Evolutionary conservation across 768 basidiomycete genomes (phyloP).

Genomic region (Suillus clintonianus): DNA sequence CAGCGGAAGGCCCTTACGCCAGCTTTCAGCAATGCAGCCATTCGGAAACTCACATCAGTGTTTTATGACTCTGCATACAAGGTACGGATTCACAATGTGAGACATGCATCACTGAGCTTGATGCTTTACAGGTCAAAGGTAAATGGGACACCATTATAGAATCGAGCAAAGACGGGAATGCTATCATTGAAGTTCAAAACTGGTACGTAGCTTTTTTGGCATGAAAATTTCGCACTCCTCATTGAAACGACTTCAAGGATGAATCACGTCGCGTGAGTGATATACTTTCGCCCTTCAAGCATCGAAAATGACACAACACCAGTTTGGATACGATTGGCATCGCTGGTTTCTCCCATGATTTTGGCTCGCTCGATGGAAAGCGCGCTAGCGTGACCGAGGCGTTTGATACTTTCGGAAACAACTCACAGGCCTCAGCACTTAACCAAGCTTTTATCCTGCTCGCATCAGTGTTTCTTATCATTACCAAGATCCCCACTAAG

Average conservation of each 20-base stretch:
- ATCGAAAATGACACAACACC: not conserved
- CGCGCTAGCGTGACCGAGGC: constrained; percentile 21
- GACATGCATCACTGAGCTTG: not conserved
- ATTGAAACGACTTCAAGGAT: constrained; percentile 30
- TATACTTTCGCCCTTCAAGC: not conserved
- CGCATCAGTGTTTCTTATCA: constrained; percentile 35
- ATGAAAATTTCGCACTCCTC: not conserved
- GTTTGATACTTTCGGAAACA: constrained; percentile 26
- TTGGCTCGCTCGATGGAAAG: constrained; percentile 41
- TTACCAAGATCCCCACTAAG: constrained; percentile 38
- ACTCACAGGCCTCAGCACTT: constrained; percentile 14
- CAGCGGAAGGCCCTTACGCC: constrained; percentile 41
- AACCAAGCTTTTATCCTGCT: constrained; percentile 39
- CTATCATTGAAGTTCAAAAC: constrained; percentile 48
- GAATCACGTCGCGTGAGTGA: constrained; percentile 45
- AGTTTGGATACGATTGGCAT: constrained; percentile 48
- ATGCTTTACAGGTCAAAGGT: constrained; percentile 26
- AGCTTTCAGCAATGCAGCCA: constrained; percentile 43
- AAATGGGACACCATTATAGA: constrained; percentile 33
- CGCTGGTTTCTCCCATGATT: constrained; percentile 49
- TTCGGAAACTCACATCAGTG: constrained; percentile 36
- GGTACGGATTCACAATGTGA: constrained; percentile 21
- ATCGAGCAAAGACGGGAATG: constrained; percentile 20
- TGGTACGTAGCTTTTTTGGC: constrained; percentile 34
- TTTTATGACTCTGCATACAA: constrained; percentile 46